Evolutionary conservation across 202 grass and related monocot species (phyloP).

Genomic region (Panicum hallii): DNA sequence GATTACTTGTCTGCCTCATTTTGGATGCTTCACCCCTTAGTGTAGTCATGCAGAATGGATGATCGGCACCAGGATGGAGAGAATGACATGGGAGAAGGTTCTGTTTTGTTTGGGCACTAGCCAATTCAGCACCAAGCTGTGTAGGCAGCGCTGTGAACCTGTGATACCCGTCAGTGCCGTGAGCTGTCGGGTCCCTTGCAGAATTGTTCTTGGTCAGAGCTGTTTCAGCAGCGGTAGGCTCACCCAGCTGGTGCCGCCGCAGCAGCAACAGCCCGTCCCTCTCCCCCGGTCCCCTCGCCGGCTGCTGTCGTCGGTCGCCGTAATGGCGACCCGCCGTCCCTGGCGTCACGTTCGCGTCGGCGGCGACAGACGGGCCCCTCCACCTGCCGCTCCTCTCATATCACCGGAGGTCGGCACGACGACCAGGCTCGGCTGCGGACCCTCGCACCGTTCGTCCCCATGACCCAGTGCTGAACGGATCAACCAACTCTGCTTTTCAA

Average conservation of each 20-base stretch:
- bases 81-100: conserved; percentile 22
- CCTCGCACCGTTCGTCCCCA: background rate
- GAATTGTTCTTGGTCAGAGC: conserved; percentile 27
- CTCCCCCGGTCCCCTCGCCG: background rate
- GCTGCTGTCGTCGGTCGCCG: conserved; percentile 21
- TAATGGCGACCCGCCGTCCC: background rate
- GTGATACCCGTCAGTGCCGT: conserved; percentile 30
- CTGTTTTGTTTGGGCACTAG: conserved; percentile 24
- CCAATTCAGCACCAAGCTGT: conserved; percentile 19
- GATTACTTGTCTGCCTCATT: background rate
- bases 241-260: conserved; percentile 20
- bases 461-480: conserved; percentile 33
- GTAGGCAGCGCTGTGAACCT: background rate
- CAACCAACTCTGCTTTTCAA: background rate
- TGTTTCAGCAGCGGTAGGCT: conserved; percentile 20
- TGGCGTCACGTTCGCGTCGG: background rate
- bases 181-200: conserved; percentile 18
- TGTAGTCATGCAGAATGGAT: background rate
- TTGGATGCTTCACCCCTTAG: background rate
- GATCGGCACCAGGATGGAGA: background rate
- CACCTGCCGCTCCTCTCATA: background rate
- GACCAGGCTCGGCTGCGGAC: background rate
- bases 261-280: conserved; percentile 23
- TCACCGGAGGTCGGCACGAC: conserved; percentile 44
- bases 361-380: background rate